Percentiles rank a stretch among this genome's conserved stretches.
These are phyloP conservation scores for Fagopyrum esculentum DNA, from an alignment of 148 eudicot species.

Conservation along the genomic window DNA sequence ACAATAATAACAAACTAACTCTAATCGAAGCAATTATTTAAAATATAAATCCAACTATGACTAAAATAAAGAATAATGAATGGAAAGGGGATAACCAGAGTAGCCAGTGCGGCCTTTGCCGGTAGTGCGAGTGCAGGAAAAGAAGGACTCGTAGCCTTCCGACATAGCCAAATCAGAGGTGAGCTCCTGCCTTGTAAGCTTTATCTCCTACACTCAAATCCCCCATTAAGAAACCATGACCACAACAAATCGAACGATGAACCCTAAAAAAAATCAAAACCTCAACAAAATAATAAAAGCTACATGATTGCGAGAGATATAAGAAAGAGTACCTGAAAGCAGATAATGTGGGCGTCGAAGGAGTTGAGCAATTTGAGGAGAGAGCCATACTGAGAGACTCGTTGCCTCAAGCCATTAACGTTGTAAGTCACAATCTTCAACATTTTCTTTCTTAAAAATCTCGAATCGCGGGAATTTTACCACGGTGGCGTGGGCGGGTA, in stretches of 20 bases:
- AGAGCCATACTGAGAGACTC: conserved; percentile 78
- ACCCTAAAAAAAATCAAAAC: not conserved
- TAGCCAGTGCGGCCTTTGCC: conserved; percentile 76
- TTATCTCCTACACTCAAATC: conserved; percentile 52
- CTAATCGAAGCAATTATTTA: not conserved
- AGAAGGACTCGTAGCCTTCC: conserved; percentile 91
- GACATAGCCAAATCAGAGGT: conserved; percentile 75
- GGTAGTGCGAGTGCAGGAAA: conserved; percentile 80
- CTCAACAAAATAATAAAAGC: not conserved
- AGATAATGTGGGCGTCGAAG: conserved; percentile 83
- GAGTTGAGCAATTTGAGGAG: conserved; percentile 77
- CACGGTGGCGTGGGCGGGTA: not conserved
- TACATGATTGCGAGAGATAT: not conserved
- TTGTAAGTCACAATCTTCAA: conserved; percentile 98
- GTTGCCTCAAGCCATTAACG: conserved; percentile 80
- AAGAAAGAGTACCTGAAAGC: conserved; percentile 53
- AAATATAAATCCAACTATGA: not conserved
- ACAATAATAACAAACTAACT: not conserved
- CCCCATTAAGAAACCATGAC: not conserved
- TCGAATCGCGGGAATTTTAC: not conserved
- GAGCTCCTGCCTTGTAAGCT: conserved; percentile 68
- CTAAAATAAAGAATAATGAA: not conserved
- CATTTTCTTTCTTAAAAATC: not conserved
- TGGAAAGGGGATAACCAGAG: conserved; percentile 46
- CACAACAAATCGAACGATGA: not conserved